These are phyloP conservation scores for Sergeia podlipaevii DNA, from an alignment of 208 protist species.

Conservation along the genomic window DNA sequence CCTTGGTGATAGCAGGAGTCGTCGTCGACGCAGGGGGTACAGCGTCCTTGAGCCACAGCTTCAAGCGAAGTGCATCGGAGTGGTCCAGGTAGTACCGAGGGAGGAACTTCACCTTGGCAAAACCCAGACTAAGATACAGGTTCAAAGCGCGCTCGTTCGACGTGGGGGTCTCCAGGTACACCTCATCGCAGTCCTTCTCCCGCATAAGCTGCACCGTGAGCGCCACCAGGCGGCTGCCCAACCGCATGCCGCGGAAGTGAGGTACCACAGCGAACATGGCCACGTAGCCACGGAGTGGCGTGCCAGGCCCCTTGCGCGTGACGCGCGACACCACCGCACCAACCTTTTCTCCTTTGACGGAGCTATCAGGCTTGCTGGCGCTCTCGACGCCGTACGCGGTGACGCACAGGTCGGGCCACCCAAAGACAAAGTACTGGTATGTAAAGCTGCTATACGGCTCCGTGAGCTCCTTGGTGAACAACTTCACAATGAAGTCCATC, in stretches of 20 bases:
- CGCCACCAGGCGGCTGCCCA: slow-evolving; percentile 90
- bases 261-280: slow-evolving; percentile 98
- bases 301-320: slow-evolving; percentile 52
- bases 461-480: slow-evolving; percentile 95
- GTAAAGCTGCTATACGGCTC: slow-evolving; percentile 99
- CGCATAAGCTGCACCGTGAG: slow-evolving; percentile 92
- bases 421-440: slow-evolving; percentile 98
- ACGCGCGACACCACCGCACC: slow-evolving; percentile 90
- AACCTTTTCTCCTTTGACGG: slow-evolving; percentile 70
- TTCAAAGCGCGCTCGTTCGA: slow-evolving; percentile 89
- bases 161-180: slow-evolving; percentile 95
- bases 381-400: slow-evolving; percentile 76
- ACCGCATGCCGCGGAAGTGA: slow-evolving; percentile 82
- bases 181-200: slow-evolving; percentile 85
- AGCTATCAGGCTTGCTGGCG: slow-evolving; percentile 40
- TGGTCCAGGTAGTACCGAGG: slow-evolving; percentile 93
- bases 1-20: no score
- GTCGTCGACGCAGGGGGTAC: no score
- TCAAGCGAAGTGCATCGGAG: slow-evolving; percentile 93
- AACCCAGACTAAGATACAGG: slow-evolving; percentile 97
- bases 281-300: slow-evolving; percentile 94
- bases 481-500: slow-evolving; percentile 88
- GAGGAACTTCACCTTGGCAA: slow-evolving; percentile 87
- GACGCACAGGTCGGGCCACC: slow-evolving; percentile 95
- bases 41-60: slow-evolving; percentile 86